phyloP scores from a whole-genome alignment of 2,329 filamentous ascomycete genomes.

The Xenoacremonium recifei region DNA sequence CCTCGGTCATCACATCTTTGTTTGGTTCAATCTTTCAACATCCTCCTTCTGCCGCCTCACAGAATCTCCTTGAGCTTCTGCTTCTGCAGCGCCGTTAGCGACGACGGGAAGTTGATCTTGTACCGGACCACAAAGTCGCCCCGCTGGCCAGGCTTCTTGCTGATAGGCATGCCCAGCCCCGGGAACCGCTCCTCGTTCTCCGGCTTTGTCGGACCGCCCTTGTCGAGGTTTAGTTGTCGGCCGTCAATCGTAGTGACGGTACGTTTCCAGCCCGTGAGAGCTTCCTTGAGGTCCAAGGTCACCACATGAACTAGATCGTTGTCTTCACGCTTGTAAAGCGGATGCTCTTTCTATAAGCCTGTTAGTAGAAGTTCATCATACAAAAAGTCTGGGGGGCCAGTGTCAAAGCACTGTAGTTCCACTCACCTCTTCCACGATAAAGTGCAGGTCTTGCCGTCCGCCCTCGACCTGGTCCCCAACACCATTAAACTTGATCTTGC shows the following conservation, averaged over 20 bases:
- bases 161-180: constrained; percentile 87
- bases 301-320: constrained; percentile 81
- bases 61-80: constrained; percentile 77
- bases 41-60: constrained; percentile 24
- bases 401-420: no score
- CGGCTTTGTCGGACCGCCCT: constrained; percentile 80
- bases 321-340: constrained; percentile 80
- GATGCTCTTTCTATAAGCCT: constrained; percentile 72
- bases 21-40: neutral
- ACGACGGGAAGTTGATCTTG: constrained; percentile 88
- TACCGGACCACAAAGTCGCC: constrained; percentile 89
- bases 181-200: constrained; percentile 81
- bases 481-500: constrained; percentile 96
- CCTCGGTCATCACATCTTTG: no score
- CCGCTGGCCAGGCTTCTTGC: constrained; percentile 80
- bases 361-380: constrained; percentile 37
- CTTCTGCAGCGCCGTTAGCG: constrained; percentile 76
- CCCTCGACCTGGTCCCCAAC: constrained; percentile 98
- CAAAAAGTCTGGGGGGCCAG: neutral
- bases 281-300: constrained; percentile 86
- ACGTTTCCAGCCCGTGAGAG: constrained; percentile 87
- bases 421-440: constrained; percentile 88
- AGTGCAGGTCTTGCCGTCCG: constrained; percentile 91
- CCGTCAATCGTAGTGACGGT: constrained; percentile 94
- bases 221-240: constrained; percentile 76